Evolutionary conservation across 2,329 filamentous ascomycete genomes (phyloP).

Genomic region (Fusarium buharicum): DNA sequence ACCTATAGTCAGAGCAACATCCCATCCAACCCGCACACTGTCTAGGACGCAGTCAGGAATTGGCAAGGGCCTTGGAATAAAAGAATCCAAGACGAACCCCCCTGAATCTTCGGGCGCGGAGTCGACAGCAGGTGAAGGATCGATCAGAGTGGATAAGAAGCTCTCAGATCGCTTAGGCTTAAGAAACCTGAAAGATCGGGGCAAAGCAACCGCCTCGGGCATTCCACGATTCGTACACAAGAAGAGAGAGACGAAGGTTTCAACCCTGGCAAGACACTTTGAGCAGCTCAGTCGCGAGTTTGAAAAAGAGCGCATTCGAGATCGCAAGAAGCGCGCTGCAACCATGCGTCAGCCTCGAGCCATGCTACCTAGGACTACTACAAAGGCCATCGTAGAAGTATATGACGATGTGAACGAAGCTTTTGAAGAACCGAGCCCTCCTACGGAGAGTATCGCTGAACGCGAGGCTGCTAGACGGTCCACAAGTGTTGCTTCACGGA

Average conservation of each 20-base stretch:
- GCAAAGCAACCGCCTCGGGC: conserved; percentile 72
- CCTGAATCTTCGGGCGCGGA: conserved; percentile 39
- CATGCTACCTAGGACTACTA: conserved; percentile 85
- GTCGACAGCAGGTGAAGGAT: conserved; percentile 50
- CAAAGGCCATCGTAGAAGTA: conserved; percentile 95
- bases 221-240: conserved; percentile 89
- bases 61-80: conserved; percentile 54
- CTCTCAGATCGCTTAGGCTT: conserved; percentile 78
- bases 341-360: conserved; percentile 79
- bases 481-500: conserved; percentile 39
- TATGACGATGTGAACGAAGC: conserved; percentile 95
- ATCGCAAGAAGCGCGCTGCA: conserved; percentile 82
- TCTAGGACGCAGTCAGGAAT: conserved; percentile 59
- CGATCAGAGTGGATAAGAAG: conserved; percentile 74
- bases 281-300: conserved; percentile 97
- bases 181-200: conserved; percentile 68
- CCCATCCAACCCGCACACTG: conserved; percentile 61
- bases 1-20: conserved; percentile 64
- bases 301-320: conserved; percentile 89
- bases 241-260: conserved; percentile 80
- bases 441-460: conserved; percentile 57
- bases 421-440: conserved; percentile 76
- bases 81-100: conserved; percentile 49
- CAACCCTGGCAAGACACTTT: conserved; percentile 92
- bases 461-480: conserved; percentile 49